These are phyloP conservation scores for Isoetes taiwanensis DNA, from an alignment of 75 land plant species.

Conservation along the genomic window DNA sequence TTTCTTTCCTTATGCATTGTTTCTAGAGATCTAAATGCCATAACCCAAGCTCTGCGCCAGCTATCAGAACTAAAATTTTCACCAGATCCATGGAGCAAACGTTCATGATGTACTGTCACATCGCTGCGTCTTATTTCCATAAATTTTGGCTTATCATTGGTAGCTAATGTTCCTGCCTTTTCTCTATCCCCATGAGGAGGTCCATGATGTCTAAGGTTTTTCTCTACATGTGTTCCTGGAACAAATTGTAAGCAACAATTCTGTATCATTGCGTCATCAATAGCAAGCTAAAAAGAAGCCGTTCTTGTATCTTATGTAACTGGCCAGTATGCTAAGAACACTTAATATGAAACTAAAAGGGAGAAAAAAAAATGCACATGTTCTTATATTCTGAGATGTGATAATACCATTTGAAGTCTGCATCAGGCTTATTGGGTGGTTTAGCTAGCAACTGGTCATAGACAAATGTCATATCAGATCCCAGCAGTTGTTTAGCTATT, in stretches of 20 bases:
- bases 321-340: conserved; percentile 32
- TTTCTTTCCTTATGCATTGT: conserved; percentile 25
- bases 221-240: conserved; percentile 36
- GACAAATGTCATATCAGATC: conserved; percentile 29
- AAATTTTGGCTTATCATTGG: conserved; percentile 17
- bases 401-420: conserved; percentile 32
- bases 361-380: neutral
- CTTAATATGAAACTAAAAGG: neutral
- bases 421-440: conserved; percentile 36
- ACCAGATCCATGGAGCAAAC: conserved; percentile 32
- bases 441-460: conserved; percentile 40
- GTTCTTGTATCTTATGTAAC: conserved; percentile 34
- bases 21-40: conserved; percentile 24
- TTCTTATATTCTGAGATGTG: neutral
- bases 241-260: conserved; percentile 41
- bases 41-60: conserved; percentile 40
- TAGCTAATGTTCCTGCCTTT: conserved; percentile 27
- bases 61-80: conserved; percentile 29
- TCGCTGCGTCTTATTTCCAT: conserved; percentile 30
- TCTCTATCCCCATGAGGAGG: conserved; percentile 32
- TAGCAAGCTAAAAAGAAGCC: conserved; percentile 39
- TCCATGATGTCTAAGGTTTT: conserved; percentile 22
- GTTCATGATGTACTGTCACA: conserved; percentile 37
- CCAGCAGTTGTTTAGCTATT: conserved; percentile 26
- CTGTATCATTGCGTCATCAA: conserved; percentile 26